Evolutionary conservation across 1,284 basidiomycete species (phyloP).

Genomic region (Fistulinella cinereoalba): DNA sequence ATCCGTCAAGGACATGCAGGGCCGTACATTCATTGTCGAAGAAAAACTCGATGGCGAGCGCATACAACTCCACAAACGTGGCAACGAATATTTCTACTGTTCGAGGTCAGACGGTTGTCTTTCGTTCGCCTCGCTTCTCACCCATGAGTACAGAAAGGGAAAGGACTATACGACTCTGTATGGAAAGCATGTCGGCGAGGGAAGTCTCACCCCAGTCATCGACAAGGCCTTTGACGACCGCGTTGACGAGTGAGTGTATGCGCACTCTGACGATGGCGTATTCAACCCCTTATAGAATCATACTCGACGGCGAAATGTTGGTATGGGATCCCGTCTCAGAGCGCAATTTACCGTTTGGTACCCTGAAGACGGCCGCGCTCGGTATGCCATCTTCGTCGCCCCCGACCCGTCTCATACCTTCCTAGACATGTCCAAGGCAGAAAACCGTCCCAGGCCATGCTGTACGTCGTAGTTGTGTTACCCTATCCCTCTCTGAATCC

Average conservation of each 20-base stretch:
- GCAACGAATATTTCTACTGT: slow-evolving; percentile 87
- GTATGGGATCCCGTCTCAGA: slow-evolving; percentile 91
- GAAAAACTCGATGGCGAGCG: slow-evolving; percentile 96
- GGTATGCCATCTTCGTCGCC: slow-evolving; percentile 43
- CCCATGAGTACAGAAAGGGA: slow-evolving; percentile 62
- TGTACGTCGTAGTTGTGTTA: too few relatives aligned
- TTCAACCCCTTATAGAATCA: slow-evolving; percentile 54
- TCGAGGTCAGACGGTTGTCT: slow-evolving; percentile 58
- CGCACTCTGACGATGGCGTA: background rate
- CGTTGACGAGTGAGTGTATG: slow-evolving; percentile 68
- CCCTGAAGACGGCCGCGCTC: slow-evolving; percentile 84
- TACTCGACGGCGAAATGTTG: slow-evolving; percentile 95
- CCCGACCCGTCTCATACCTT: slow-evolving; percentile 3
- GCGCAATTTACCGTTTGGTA: slow-evolving; percentile 86
- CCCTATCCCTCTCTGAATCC: too few relatives aligned
- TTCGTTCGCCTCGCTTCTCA: background rate
- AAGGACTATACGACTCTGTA: slow-evolving; percentile 94
- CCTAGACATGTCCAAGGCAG: slow-evolving; percentile 66
- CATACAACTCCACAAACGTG: slow-evolving; percentile 90
- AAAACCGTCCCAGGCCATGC: slow-evolving; percentile 78
- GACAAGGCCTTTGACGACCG: slow-evolving; percentile 69
- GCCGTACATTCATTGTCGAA: slow-evolving; percentile 78
- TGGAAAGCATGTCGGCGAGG: slow-evolving; percentile 74
- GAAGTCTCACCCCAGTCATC: slow-evolving; percentile 85
- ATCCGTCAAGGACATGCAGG: slow-evolving; percentile 80